A percentile compares a stretch with the other conserved stretches of the same genome.
These are phyloP conservation scores for Penicillium coprophilum DNA, from an alignment of 495 filamentous ascomycete species.

Conservation along the genomic window DNA sequence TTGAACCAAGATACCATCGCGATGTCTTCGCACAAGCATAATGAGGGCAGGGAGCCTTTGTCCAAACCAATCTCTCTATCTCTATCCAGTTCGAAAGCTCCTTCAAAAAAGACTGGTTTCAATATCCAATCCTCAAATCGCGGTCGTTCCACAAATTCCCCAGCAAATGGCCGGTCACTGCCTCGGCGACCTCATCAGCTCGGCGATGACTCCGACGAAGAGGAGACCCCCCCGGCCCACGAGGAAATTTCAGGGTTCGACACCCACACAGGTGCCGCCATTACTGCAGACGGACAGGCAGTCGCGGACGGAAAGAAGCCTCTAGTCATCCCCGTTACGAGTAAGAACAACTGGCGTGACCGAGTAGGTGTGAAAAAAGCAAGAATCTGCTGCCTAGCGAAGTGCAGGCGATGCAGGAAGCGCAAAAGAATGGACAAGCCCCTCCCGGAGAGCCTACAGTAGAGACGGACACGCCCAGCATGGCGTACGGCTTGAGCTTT, in stretches of 20 bases:
- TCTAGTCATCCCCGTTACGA: constrained; percentile 63
- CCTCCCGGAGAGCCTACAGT: constrained; percentile 28
- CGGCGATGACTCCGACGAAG: constrained; percentile 51
- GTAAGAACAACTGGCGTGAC: constrained; percentile 73
- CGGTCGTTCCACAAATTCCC: constrained; percentile 16
- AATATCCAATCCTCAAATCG: constrained; percentile 33
- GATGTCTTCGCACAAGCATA: constrained; percentile 26
- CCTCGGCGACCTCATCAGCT: constrained; percentile 39
- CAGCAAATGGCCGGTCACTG: constrained; percentile 28
- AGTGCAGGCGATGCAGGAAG: constrained; percentile 48
- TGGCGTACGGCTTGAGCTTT: constrained; percentile 49
- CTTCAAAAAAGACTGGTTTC: constrained; percentile 35
- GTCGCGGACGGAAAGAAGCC: constrained; percentile 41
- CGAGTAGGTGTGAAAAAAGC: constrained; percentile 50
- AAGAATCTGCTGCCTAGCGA: constrained; percentile 53
- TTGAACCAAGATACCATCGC: background rate
- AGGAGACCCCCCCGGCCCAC: constrained; percentile 33
- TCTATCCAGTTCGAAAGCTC: constrained; percentile 25
- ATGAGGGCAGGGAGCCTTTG: background rate
- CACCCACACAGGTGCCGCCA: constrained; percentile 52
- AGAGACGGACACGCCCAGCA: constrained; percentile 41
- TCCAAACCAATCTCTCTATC: constrained; percentile 36
- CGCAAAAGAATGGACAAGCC: constrained; percentile 33
- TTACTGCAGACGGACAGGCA: constrained; percentile 40
- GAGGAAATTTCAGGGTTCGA: constrained; percentile 63